Evolutionary conservation across 192 early-diverging fungal genomes (phyloP).

Genomic region (Mortierella claussenii): DNA sequence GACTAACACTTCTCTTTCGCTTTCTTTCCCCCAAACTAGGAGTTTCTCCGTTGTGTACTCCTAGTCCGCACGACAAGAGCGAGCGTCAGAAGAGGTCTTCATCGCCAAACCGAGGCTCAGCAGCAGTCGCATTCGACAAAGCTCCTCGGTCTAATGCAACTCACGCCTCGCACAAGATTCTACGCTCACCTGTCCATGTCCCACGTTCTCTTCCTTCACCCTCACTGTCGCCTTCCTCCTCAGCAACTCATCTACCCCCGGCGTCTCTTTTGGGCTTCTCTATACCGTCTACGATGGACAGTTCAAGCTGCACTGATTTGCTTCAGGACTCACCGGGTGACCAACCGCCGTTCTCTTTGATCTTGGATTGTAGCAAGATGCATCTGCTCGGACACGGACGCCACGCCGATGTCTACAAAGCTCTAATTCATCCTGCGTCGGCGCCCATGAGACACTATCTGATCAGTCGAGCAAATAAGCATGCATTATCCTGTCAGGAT

Average conservation of each 20-base stretch:
- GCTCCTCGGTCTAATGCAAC: too few species aligned
- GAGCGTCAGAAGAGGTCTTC: too few species aligned
- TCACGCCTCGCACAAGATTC: not conserved
- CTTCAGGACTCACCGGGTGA: not conserved
- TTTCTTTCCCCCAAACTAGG: too few species aligned
- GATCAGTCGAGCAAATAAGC: constrained; percentile 2
- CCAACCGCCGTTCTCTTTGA: constrained; percentile 18
- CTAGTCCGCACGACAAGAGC: too few species aligned
- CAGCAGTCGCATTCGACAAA: too few species aligned
- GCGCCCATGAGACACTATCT: constrained; percentile 31
- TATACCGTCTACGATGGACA: not conserved
- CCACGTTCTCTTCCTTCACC: constrained; percentile 17
- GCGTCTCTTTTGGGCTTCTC: not conserved
- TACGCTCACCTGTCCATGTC: constrained; percentile 10
- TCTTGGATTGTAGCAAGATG: constrained; percentile 13
- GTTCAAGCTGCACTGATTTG: not conserved
- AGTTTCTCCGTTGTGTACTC: too few species aligned
- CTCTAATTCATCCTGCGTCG: constrained; percentile 24
- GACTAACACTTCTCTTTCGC: too few species aligned
- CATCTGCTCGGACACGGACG: constrained; percentile 38
- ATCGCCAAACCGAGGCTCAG: too few species aligned
- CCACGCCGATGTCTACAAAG: constrained; percentile 47
- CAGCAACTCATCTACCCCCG: not conserved
- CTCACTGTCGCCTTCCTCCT: constrained; percentile 2
- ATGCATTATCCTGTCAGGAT: constrained; percentile 24